These are phyloP conservation scores for Stachybotrys chartarum DNA, from an alignment of 2,329 filamentous ascomycete genomes.

Conservation along the genomic window DNA sequence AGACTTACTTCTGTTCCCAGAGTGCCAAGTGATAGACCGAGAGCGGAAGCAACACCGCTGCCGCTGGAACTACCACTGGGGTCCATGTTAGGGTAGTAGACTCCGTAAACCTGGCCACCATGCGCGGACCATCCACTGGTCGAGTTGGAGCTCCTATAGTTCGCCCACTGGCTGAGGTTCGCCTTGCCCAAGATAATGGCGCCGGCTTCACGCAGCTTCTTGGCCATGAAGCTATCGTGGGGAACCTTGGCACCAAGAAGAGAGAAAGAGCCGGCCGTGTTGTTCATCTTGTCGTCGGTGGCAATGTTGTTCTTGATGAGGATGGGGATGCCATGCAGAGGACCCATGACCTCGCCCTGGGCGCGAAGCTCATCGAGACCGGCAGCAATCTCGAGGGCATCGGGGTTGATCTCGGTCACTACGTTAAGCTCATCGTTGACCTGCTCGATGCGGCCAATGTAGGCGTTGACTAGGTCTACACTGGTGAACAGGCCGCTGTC, in stretches of 20 bases:
- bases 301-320: conserved; percentile 63
- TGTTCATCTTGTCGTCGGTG: conserved; percentile 55
- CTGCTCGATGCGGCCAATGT: conserved; percentile 17
- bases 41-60: conserved; percentile 49
- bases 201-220: conserved; percentile 51
- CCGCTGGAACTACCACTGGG: conserved; percentile 56
- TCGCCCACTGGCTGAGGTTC: conserved; percentile 57
- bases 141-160: conserved; percentile 49
- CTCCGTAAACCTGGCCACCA: conserved; percentile 53
- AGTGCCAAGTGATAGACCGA: conserved; percentile 51
- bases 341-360: conserved; percentile 19
- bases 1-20: conserved; percentile 41
- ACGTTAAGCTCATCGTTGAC: conserved; percentile 16
- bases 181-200: conserved; percentile 58
- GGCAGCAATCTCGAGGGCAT: conserved; percentile 29
- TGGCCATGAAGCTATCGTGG: conserved; percentile 48
- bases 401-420: conserved; percentile 28
- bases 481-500: conserved; percentile 24
- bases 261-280: conserved; percentile 55
- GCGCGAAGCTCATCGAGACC: conserved; percentile 20
- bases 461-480: conserved; percentile 25
- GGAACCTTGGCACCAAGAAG: conserved; percentile 51
- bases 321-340: conserved; percentile 58
- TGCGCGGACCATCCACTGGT: conserved; percentile 57
- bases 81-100: conserved; percentile 54